Evolutionary conservation across 1,139 yeast species (phyloP).

Genomic region (Insectozyma bohioensis): DNA sequence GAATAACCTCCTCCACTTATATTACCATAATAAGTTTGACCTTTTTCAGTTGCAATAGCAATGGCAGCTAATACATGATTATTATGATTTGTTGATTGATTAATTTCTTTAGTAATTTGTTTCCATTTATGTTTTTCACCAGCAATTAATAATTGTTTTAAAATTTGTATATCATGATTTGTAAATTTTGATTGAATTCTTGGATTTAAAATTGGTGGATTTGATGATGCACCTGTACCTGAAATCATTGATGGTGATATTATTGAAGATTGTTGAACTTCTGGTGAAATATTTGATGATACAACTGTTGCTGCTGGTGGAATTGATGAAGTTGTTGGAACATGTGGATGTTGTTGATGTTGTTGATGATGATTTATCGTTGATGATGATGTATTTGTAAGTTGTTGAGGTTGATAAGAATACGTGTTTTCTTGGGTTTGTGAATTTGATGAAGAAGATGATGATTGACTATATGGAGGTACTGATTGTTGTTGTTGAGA

Average conservation of each 20-base stretch:
- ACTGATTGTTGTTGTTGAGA: neutral
- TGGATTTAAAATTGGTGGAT: slow-evolving; percentile 13
- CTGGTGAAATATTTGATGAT: neutral
- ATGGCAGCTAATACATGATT: slow-evolving; percentile 19
- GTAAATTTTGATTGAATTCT: slow-evolving; percentile 26
- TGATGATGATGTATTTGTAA: slow-evolving; percentile 1
- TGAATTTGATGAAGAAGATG: neutral
- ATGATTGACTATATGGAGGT: neutral
- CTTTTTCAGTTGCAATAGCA: slow-evolving; percentile 4
- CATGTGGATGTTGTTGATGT: slow-evolving; percentile 3
- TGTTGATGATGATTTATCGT: slow-evolving; percentile 2
- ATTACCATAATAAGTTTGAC: slow-evolving; percentile 4
- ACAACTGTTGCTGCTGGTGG: slow-evolving; percentile 1
- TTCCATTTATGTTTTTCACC: slow-evolving; percentile 51
- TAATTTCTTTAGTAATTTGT: slow-evolving; percentile 46
- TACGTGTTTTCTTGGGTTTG: slow-evolving; percentile 2
- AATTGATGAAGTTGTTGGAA: no score
- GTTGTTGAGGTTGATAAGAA: slow-evolving; percentile 1
- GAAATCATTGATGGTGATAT: slow-evolving; percentile 9
- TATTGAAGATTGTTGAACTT: slow-evolving; percentile 3
- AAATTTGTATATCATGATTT: slow-evolving; percentile 38
- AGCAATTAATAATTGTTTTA: slow-evolving; percentile 37
- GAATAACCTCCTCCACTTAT: slow-evolving; percentile 5
- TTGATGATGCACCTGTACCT: slow-evolving; percentile 16
- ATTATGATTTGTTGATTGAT: slow-evolving; percentile 18